Evolutionary conservation across 2,329 filamentous ascomycete genomes (phyloP), one percentile per base, ranked within the genome.

Genomic region (Alternaria longipes): DNA sequence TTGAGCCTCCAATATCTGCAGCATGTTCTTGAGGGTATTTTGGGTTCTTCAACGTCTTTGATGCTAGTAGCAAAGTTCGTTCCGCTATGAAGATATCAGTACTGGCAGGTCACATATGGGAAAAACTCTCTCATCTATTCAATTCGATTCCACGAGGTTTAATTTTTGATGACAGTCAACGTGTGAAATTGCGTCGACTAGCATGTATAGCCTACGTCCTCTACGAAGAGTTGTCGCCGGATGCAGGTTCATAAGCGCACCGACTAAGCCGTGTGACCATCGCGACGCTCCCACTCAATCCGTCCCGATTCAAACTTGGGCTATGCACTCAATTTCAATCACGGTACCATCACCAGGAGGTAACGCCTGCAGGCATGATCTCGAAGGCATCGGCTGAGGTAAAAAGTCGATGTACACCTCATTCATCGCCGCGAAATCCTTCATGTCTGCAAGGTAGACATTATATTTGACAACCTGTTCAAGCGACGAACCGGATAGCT

Each of bases 381-480:
- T 52, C 26, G 63, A 64, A 8, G 68, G 68, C 67, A 69, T 71
- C 1, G 68, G 68, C 58, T 71, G 56, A 5, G 68, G 68, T 22
- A 71, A 42, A 50, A 71, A 71, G n/a, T 70, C 66, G 40, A 73
- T 72, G 54, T 74, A 74, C 20, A 68, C 72, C 52, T 73, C 68
- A 61, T 74, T 74, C 72, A 74, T 74, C 1, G 65, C 68, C 8
- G 70, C 70, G 20, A 74, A 74, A 57, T 73, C 68, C 44, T 70
- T 70, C 70, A 74, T 74, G 49, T 72, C 65, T 32, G 69, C 67
- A 11, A 74, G 63, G 54, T 71, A 74, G 26, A 74, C 70, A 49
- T 74, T 74, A 63, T 73, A 72, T 56, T 74, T 74, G 60, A 74
- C 70, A n/a, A 74, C 70, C 46, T 74, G 64, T 45, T 74, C 69